Conservation (phyloP, 1,284 basidiomycete species). For the Earliella scabrosa region DNA sequence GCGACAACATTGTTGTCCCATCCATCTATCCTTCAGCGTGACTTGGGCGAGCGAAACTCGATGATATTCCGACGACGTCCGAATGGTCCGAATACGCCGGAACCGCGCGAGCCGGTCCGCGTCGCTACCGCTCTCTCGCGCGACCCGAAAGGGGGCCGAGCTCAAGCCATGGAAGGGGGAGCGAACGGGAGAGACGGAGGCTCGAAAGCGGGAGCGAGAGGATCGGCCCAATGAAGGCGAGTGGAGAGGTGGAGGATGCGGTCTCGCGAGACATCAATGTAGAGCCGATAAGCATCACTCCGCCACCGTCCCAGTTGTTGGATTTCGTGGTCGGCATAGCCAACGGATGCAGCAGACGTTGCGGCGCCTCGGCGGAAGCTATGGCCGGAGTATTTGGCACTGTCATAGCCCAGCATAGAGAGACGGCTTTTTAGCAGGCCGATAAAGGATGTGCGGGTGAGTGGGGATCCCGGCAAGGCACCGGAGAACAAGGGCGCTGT, state of each 20-base stretch:
- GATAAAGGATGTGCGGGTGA: constrained; percentile 17
- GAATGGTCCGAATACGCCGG: no score
- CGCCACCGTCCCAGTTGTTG: constrained; percentile 41
- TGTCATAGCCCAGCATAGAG: constrained; percentile 21
- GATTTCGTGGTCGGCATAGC: constrained; percentile 38
- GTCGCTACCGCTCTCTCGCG: constrained; percentile 16
- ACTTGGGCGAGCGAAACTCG: no score
- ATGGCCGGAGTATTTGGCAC: constrained; percentile 34
- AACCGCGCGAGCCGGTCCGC: no score
- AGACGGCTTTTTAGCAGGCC: constrained; percentile 20
- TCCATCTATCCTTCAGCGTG: no score
- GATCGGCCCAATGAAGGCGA: constrained; percentile 34
- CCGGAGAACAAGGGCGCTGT: background rate
- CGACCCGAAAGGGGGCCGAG: constrained; percentile 10
- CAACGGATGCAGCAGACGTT: constrained; percentile 34
- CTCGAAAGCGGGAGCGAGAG: constrained; percentile 11
- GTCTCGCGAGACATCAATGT: constrained; percentile 32
- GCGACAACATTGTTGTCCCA: no score
- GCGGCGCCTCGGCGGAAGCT: constrained; percentile 28
- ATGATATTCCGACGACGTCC: no score
- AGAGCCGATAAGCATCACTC: constrained; percentile 40
- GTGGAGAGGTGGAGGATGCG: constrained; percentile 34
- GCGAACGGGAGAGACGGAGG: constrained; percentile 9
- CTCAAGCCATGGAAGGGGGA: constrained; percentile 10
- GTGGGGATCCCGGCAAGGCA: background rate